Percentiles rank a stretch among this genome's conserved stretches.
Conservation (phyloP, 2,329 filamentous ascomycete species). For the Zopfia rhizophila region DNA sequence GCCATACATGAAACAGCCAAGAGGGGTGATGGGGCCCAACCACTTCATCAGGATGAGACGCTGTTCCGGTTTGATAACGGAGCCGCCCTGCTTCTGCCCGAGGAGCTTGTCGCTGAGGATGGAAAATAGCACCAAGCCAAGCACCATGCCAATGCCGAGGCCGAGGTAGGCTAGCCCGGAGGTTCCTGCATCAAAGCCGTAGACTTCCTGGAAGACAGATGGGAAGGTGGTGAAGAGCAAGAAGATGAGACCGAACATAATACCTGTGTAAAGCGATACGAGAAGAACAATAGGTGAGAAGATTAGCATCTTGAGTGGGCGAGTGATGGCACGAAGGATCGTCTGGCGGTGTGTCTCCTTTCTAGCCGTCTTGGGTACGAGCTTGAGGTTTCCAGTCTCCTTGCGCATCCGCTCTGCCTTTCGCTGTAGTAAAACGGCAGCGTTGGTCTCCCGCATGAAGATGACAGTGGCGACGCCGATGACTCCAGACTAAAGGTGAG, state of each 20-base stretch:
- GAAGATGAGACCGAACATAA: constrained; percentile 20
- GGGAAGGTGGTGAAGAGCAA: constrained; percentile 70
- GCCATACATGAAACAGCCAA: constrained; percentile 57
- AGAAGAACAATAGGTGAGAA: constrained; percentile 22
- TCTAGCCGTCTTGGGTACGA: constrained; percentile 82
- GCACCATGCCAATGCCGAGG: constrained; percentile 64
- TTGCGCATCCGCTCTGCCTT: constrained; percentile 70
- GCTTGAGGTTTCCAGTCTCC: constrained; percentile 75
- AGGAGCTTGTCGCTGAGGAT: constrained; percentile 23
- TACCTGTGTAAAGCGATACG: constrained; percentile 12
- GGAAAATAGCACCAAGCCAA: constrained; percentile 26
- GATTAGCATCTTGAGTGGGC: constrained; percentile 20
- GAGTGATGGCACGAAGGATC: constrained; percentile 47
- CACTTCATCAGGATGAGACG: constrained; percentile 20
- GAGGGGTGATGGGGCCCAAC: constrained; percentile 40
- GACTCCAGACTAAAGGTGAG: constrained; percentile 8
- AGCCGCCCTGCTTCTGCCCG: too few relatives aligned
- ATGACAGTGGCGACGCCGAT: constrained; percentile 4
- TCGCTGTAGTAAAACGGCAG: constrained; percentile 74
- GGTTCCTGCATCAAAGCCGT: constrained; percentile 76
- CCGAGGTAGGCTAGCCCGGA: constrained; percentile 80
- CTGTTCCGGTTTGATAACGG: constrained; percentile 17
- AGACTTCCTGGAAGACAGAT: constrained; percentile 75
- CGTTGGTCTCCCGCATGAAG: constrained; percentile 77
- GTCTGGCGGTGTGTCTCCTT: constrained; percentile 66